These are phyloP conservation scores for Nakazawaea ambrosiae DNA, from an alignment of 805 yeast species.

Conservation along the genomic window DNA sequence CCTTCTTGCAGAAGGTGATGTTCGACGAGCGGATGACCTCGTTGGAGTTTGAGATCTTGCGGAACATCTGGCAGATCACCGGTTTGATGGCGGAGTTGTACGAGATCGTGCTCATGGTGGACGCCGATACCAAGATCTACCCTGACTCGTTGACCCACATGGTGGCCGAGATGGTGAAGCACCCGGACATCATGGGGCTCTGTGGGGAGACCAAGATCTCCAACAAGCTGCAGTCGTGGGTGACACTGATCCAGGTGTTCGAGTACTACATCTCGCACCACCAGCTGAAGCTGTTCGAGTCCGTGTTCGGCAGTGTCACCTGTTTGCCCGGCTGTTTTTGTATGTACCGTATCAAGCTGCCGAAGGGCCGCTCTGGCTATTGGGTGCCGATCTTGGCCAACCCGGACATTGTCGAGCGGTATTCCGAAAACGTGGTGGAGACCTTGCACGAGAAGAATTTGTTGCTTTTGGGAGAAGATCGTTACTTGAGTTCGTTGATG, in stretches of 20 bases:
- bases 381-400: slow-evolving; percentile 95
- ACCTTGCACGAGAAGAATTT: slow-evolving; percentile 84
- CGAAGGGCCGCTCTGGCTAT: slow-evolving; percentile 68
- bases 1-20: slow-evolving; percentile 78
- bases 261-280: slow-evolving; percentile 93
- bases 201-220: slow-evolving; percentile 94
- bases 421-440: slow-evolving; percentile 77
- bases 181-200: slow-evolving; percentile 82
- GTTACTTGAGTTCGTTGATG: slow-evolving; percentile 81
- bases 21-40: slow-evolving; percentile 94
- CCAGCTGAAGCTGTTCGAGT: slow-evolving; percentile 89
- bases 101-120: slow-evolving; percentile 85
- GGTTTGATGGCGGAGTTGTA: slow-evolving; percentile 80
- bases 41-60: slow-evolving; percentile 72
- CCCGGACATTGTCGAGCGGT: slow-evolving; percentile 89
- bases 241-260: slow-evolving; percentile 87
- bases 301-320: slow-evolving; percentile 92
- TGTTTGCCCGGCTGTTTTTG: slow-evolving; percentile 95
- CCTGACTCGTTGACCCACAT: slow-evolving; percentile 87
- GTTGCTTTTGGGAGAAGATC: slow-evolving; percentile 83
- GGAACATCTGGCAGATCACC: slow-evolving; percentile 72
- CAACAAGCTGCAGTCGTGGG: slow-evolving; percentile 80
- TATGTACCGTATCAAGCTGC: slow-evolving; percentile 85
- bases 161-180: slow-evolving; percentile 83
- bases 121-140: slow-evolving; percentile 85